Evolutionary conservation across 208 protist species (phyloP).

Genomic region (Porcisia deanei): DNA sequence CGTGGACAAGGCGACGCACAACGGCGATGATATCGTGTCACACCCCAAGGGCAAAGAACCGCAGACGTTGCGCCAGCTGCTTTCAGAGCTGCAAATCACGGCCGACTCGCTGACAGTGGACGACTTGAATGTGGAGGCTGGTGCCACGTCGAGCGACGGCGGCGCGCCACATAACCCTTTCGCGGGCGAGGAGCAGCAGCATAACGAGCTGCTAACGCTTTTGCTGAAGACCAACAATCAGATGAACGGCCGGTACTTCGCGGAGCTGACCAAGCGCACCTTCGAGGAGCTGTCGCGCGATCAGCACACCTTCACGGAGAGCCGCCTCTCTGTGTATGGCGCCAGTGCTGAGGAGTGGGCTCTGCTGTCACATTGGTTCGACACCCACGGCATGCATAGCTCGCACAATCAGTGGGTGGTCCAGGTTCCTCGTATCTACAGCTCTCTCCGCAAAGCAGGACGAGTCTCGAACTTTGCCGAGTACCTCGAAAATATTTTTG

Average conservation of each 20-base stretch:
- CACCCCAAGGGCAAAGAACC: constrained; percentile 75
- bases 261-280: constrained; percentile 95
- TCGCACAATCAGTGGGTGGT: constrained; percentile 98
- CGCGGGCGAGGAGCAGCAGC: constrained; percentile 51
- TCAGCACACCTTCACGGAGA: constrained; percentile 95
- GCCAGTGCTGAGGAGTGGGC: constrained; percentile 94
- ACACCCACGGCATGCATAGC: constrained; percentile 94
- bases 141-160: constrained; percentile 62
- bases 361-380: constrained; percentile 96
- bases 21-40: constrained; percentile 93
- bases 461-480: constrained; percentile 93
- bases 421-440: constrained; percentile 96
- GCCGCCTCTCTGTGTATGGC: constrained; percentile 91
- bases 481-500: constrained; percentile 98
- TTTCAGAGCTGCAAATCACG: constrained; percentile 72
- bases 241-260: constrained; percentile 97
- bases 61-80: constrained; percentile 83
- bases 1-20: constrained; percentile 92
- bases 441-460: constrained; percentile 77
- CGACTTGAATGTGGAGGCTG: constrained; percentile 94
- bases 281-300: constrained; percentile 95
- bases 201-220: constrained; percentile 93
- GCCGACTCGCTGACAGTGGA: constrained; percentile 94
- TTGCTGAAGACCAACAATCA: constrained; percentile 99
- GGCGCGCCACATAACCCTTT: constrained; percentile 90